These are phyloP conservation scores for Hymenoscyphus fructigenus DNA, from an alignment of 2,329 filamentous ascomycete genomes.

Conservation along the genomic window DNA sequence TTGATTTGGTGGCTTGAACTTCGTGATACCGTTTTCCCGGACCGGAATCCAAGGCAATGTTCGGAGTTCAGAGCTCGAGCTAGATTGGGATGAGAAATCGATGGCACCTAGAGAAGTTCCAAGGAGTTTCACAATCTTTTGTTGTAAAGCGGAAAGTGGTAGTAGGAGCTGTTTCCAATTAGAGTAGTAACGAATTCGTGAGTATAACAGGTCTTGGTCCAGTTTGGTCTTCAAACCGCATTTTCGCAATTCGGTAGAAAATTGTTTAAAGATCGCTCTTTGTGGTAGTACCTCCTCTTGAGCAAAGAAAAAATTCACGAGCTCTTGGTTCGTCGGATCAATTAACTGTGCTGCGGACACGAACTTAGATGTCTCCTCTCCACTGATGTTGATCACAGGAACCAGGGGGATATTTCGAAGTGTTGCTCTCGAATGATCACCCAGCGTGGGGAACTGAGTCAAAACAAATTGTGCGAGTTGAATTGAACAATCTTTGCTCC, in stretches of 20 bases:
- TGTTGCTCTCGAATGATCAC: conserved; percentile 2
- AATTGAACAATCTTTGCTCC: conserved; percentile 19
- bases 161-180: conserved; percentile 9
- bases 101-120: conserved; percentile 12
- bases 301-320: conserved; percentile 28
- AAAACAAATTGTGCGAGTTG: conserved; percentile 23
- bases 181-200: conserved; percentile 21
- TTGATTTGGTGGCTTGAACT: conserved; percentile 18
- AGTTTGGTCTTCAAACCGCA: conserved; percentile 26
- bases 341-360: conserved; percentile 22
- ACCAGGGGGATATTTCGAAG: conserved; percentile 27
- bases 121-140: conserved; percentile 14
- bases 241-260: conserved; percentile 19
- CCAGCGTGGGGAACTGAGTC: conserved; percentile 17
- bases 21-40: background rate
- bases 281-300: conserved; percentile 32
- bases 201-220: conserved; percentile 23
- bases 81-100: background rate
- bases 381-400: conserved; percentile 20
- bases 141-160: conserved; percentile 13
- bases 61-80: background rate
- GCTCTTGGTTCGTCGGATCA: conserved; percentile 17
- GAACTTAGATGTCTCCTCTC: conserved; percentile 21
- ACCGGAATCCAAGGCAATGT: conserved; percentile 24
- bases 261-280: conserved; percentile 20